Evolutionary conservation across 352 stramenopile genomes (phyloP).

Genomic region (Pythium scleroteichum): DNA sequence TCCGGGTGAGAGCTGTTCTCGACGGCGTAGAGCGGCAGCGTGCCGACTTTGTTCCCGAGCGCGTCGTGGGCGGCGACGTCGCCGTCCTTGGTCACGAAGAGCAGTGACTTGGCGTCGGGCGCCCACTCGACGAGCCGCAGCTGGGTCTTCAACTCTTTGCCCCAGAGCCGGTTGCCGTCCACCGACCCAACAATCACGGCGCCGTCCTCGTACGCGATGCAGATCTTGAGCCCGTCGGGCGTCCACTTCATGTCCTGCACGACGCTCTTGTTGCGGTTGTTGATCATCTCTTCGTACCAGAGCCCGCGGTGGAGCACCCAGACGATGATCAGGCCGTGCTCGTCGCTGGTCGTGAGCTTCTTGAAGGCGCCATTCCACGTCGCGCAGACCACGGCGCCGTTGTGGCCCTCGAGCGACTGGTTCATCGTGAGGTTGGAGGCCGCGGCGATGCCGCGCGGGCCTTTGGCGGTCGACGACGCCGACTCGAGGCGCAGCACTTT

Average conservation of each 20-base stretch:
- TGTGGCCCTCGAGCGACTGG: slow-evolving; percentile 93
- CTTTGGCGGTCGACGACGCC: slow-evolving; percentile 61
- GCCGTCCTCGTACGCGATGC: slow-evolving; percentile 94
- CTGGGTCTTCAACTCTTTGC: slow-evolving; percentile 92
- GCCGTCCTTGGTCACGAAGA: slow-evolving; percentile 88
- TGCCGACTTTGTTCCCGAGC: slow-evolving; percentile 86
- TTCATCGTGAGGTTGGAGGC: slow-evolving; percentile 94
- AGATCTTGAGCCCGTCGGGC: slow-evolving; percentile 93
- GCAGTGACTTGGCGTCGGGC: slow-evolving; percentile 85
- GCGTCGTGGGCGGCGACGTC: slow-evolving; percentile 87
- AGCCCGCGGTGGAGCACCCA: slow-evolving; percentile 94
- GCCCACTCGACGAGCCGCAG: slow-evolving; percentile 94
- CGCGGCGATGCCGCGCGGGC: slow-evolving; percentile 78
- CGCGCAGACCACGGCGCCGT: slow-evolving; percentile 87
- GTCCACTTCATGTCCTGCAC: slow-evolving; percentile 96
- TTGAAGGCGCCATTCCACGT: slow-evolving; percentile 95
- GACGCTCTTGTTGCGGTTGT: slow-evolving; percentile 95
- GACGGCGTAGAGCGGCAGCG: slow-evolving; percentile 77
- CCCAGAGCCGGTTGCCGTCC: slow-evolving; percentile 93
- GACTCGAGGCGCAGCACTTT: slow-evolving; percentile 93
- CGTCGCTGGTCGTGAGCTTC: slow-evolving; percentile 95
- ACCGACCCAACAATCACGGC: slow-evolving; percentile 94
- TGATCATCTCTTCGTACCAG: slow-evolving; percentile 98
- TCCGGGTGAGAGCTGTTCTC: slow-evolving; percentile 45
- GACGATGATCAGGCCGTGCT: slow-evolving; percentile 95